These are phyloP conservation scores for Colletotrichum salicis DNA, from an alignment of 2,329 filamentous ascomycete species.

Conservation along the genomic window DNA sequence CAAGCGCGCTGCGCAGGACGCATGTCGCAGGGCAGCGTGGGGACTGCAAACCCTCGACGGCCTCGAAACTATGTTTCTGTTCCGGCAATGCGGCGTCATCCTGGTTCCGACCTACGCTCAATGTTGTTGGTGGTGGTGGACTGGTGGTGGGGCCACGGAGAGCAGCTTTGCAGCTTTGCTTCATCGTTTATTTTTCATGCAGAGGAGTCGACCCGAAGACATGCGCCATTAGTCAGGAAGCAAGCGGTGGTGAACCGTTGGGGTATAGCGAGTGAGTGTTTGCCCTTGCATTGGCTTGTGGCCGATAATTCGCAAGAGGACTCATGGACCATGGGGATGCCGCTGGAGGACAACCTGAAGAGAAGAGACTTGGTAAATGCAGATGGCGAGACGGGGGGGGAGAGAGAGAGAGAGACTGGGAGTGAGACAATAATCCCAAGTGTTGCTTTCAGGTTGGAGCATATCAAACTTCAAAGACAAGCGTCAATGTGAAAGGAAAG, in stretches of 20 bases:
- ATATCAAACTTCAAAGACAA: not conserved
- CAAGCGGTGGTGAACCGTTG: too few relatives aligned
- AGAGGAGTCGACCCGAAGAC: too few relatives aligned
- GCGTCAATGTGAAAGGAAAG: not conserved
- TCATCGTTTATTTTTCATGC: not conserved
- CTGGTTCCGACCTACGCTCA: not conserved
- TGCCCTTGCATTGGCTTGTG: too few relatives aligned
- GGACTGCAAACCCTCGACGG: not conserved
- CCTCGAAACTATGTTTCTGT: conserved; percentile 2
- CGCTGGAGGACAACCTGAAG: too few relatives aligned
- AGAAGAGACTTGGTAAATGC: too few relatives aligned
- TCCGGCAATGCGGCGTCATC: not conserved
- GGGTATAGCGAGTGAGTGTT: too few relatives aligned
- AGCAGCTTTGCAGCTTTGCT: not conserved
- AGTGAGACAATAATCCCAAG: too few relatives aligned
- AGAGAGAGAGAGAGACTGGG: too few relatives aligned
- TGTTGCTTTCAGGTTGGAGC: not conserved
- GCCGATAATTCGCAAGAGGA: too few relatives aligned
- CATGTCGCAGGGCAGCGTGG: not conserved
- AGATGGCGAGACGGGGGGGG: too few relatives aligned
- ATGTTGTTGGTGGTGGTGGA: not conserved
- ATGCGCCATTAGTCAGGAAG: too few relatives aligned
- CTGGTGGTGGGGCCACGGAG: not conserved
- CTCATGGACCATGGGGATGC: too few relatives aligned
- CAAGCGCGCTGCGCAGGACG: not conserved